phyloP scores from a whole-genome alignment of 805 yeast genomes.

The Candida tammaniensis region DNA sequence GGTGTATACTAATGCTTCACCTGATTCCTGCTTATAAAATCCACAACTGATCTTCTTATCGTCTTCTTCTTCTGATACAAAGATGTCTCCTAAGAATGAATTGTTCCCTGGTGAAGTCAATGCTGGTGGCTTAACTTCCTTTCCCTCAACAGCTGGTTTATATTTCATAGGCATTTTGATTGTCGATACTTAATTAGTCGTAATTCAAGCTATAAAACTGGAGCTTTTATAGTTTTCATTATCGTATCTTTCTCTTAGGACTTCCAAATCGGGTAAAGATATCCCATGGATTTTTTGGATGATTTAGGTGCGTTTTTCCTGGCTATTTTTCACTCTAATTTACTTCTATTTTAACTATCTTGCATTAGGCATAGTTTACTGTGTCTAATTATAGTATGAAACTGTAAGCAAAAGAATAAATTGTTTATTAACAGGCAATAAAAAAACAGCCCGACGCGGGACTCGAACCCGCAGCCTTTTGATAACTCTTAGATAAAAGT shows the following conservation, averaged over 20 bases:
- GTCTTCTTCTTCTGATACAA: constrained; percentile 57
- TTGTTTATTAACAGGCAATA: background rate
- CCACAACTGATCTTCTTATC: constrained; percentile 65
- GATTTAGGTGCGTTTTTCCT: background rate
- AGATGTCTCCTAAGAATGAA: constrained; percentile 66
- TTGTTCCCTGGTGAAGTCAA: constrained; percentile 66
- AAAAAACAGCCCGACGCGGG: constrained; percentile 13
- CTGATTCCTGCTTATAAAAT: constrained; percentile 66
- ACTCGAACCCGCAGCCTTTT: constrained; percentile 12
- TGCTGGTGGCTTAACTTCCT: constrained; percentile 52
- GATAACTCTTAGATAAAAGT: constrained; percentile 12
- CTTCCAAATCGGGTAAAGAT: constrained; percentile 9
- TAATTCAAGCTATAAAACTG: no score
- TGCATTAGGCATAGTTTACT: no score
- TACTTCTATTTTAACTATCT: no score
- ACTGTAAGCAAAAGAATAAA: no score
- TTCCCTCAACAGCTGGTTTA: constrained; percentile 52
- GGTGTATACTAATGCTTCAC: constrained; percentile 65
- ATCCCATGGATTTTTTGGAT: no score
- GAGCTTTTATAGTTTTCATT: constrained; percentile 6
- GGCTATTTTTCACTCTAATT: no score
- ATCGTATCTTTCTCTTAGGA: constrained; percentile 4
- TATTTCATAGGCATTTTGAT: constrained; percentile 54
- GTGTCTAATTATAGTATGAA: no score
- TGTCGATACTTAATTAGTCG: background rate